phyloP scores from a whole-genome alignment of 2,329 filamentous ascomycete genomes.

The Didymella pomorum region DNA sequence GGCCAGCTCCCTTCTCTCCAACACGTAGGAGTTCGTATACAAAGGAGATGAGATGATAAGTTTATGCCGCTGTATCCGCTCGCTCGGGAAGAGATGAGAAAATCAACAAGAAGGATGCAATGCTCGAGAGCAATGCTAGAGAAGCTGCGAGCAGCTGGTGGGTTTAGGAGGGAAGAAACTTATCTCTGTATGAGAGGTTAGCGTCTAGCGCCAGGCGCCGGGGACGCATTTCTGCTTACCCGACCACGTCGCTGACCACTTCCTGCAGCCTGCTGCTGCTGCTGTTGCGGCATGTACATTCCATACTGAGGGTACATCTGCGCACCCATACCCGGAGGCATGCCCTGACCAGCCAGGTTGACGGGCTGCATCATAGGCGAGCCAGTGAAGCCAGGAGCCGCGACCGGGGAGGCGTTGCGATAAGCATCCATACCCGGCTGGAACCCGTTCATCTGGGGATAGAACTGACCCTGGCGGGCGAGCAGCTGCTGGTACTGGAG shows the following conservation, averaged over 20 bases:
- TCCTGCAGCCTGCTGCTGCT: conserved; percentile 48
- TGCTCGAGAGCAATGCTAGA: conserved; percentile 7
- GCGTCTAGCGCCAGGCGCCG: conserved; percentile 29
- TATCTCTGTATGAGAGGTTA: conserved; percentile 43
- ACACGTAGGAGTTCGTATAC: conserved; percentile 31
- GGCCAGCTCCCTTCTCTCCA: conserved; percentile 45
- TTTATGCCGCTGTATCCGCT: conserved; percentile 28
- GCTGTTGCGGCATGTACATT: conserved; percentile 58
- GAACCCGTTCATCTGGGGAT: conserved; percentile 55
- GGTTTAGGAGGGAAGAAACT: conserved; percentile 5
- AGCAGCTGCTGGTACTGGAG: conserved; percentile 67
- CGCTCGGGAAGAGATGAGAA: conserved; percentile 30
- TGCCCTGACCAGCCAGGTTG: conserved; percentile 52
- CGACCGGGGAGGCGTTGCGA: conserved; percentile 53
- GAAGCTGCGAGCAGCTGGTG: conserved; percentile 9
- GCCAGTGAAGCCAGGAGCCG: conserved; percentile 51
- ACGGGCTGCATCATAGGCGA: conserved; percentile 60
- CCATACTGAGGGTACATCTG: conserved; percentile 59
- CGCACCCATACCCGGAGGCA: conserved; percentile 42
- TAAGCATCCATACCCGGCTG: conserved; percentile 55
- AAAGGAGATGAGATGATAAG: conserved; percentile 30
- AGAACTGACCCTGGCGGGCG: conserved; percentile 58
- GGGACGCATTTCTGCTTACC: conserved; percentile 53
- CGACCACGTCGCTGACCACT: conserved; percentile 63
- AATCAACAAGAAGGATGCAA: conserved; percentile 27